Base-by-base conservation (phyloP, 768 basidiomycete species). In the Tulasnella sp. region DNA sequence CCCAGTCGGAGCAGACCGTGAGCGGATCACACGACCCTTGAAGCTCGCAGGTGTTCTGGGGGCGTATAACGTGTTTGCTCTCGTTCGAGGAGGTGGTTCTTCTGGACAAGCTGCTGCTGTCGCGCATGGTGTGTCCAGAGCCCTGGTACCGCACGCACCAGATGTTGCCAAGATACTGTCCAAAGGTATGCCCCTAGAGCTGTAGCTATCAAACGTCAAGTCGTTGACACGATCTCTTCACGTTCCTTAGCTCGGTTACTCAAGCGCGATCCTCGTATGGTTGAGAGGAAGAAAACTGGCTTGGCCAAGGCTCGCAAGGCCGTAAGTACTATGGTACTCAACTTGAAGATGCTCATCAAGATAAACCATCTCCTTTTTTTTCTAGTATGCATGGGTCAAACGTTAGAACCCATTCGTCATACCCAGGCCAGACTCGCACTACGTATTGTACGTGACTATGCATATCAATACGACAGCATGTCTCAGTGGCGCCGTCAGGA, bases 241-340 rank as follows among this genome's bases (percentile, higher is more conserved):
- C 10, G 19, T 53, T 25, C 38, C 62, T 0, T 68, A 96, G 93
- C 88, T 60, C 85, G 90, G 74, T 74, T 93, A 49, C 72, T 91
- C 60, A 81, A 82, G 70, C 83, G 93, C 66, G 94, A 99, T 76
- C 91, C 92, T 48, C 85, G 96, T 71, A 89, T 94, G 89, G 93
- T 96, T 29, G 94, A 99, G 73, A 79, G 94, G 66, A 99, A 99
- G 76, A 99, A 99, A 80, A 89, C 94, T 15, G 90, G 90, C 60
- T 71, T 82, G 66, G 81, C 86, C 61, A 96, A 96, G 75, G 92
- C 94, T 61, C 83, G 93, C 72, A 92, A 93, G 74, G 78, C 79
- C 74, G 91, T 92, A 71, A 45, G 88, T 82, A 12, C 58, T 59
- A 30, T 7, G 27, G 53, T 19, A 17, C 48, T 12, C 9, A 22